Evolutionary conservation across 495 filamentous ascomycete species (phyloP).

Genomic region (Podospora conica): DNA sequence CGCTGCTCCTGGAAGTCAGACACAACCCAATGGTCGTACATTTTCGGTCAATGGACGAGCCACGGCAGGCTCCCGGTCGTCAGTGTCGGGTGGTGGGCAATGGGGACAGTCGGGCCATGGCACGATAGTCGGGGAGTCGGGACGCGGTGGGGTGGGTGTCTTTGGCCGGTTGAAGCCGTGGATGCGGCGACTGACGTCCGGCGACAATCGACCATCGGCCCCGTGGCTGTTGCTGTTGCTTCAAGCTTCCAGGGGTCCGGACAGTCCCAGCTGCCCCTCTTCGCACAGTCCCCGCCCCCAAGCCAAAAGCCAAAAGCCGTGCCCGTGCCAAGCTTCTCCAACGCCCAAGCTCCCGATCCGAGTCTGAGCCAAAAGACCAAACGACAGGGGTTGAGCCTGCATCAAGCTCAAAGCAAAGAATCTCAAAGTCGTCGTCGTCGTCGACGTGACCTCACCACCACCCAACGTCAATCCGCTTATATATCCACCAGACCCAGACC

Average conservation of each 20-base stretch:
- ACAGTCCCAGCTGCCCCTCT: background rate
- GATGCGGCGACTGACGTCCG: background rate
- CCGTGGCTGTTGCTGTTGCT: too few relatives aligned
- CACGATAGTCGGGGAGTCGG: background rate
- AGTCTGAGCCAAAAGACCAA: too few relatives aligned
- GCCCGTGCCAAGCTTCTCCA: background rate
- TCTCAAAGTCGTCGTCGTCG: background rate
- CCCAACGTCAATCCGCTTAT: background rate
- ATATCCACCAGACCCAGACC: background rate
- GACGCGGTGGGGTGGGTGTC: background rate
- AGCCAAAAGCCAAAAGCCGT: background rate
- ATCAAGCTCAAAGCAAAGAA: background rate
- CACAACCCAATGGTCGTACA: constrained; percentile 70
- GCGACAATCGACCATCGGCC: background rate
- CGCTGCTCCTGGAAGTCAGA: constrained; percentile 43
- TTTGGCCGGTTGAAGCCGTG: background rate
- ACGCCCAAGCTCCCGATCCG: background rate
- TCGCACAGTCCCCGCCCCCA: background rate
- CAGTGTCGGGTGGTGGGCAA: background rate
- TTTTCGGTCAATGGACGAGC: constrained; percentile 22
- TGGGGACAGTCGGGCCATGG: constrained; percentile 1
- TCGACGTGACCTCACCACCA: constrained; percentile 8
- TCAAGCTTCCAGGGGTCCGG: too few relatives aligned
- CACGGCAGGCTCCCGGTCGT: background rate
- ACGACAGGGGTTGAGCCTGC: background rate